These are phyloP conservation scores for Paraphoma sp. DNA, from an alignment of 2,329 filamentous ascomycete genomes.

Conservation along the genomic window DNA sequence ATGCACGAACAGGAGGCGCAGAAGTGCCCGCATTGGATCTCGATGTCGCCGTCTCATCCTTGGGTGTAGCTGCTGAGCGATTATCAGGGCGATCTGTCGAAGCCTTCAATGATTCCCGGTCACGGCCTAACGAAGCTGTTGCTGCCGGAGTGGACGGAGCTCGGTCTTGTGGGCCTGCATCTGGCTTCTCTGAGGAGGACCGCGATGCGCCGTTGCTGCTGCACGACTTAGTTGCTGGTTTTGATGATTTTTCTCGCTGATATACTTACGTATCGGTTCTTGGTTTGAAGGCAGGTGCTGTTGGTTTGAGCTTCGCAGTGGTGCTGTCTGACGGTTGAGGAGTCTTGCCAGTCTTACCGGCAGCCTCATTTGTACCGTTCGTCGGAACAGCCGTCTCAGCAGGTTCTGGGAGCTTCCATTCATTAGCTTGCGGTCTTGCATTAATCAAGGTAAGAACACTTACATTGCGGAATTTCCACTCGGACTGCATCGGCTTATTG, in stretches of 20 bases:
- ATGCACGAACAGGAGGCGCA: conserved; percentile 6
- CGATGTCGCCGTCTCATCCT: conserved; percentile 17
- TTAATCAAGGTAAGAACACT: conserved; percentile 31
- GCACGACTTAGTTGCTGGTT: conserved; percentile 19
- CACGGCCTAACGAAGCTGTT: conserved; percentile 23
- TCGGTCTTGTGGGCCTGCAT: conserved; percentile 20
- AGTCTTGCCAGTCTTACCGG: conserved; percentile 46
- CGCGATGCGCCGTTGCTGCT: conserved; percentile 44
- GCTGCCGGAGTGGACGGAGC: conserved; percentile 18
- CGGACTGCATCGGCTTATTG: conserved; percentile 74
- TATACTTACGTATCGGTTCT: conserved; percentile 38
- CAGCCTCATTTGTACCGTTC: conserved; percentile 38
- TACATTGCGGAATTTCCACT: conserved; percentile 75
- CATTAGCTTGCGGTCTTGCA: conserved; percentile 13
- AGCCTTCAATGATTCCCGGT: conserved; percentile 19
- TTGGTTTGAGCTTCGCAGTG: conserved; percentile 57
- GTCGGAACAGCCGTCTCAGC: conserved; percentile 11
- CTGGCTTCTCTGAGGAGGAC: conserved; percentile 13
- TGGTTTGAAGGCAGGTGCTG: conserved; percentile 71
- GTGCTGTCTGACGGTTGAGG: conserved; percentile 51
- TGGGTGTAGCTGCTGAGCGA: conserved; percentile 18
- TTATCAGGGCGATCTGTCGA: conserved; percentile 13
- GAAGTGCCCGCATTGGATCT: conserved; percentile 10
- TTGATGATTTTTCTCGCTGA: not conserved
- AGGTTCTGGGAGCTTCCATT: conserved; percentile 25